phyloP scores from a whole-genome alignment of 2,329 filamentous ascomycete species.

The Fusarium tjaetaba region DNA sequence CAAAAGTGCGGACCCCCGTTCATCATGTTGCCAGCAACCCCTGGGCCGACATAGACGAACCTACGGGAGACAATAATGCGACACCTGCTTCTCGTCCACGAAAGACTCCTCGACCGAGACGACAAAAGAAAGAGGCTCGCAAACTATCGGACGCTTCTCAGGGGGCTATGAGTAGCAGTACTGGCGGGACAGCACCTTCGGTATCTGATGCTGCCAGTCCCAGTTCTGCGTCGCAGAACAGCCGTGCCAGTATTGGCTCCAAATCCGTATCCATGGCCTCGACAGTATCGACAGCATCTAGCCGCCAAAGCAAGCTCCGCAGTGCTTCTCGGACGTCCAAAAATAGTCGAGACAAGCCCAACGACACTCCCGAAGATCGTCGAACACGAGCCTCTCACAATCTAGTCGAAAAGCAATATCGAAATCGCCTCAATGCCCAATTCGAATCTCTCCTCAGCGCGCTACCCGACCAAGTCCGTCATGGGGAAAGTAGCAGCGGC shows the following conservation, averaged over 20 bases:
- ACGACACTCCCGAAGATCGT: slow-evolving; percentile 42
- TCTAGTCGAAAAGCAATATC: slow-evolving; percentile 44
- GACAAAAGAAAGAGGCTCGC: slow-evolving; percentile 32
- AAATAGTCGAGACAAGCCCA: slow-evolving; percentile 40
- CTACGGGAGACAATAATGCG: slow-evolving; percentile 8
- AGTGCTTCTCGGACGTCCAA: slow-evolving; percentile 44
- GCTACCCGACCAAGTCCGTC: slow-evolving; percentile 37
- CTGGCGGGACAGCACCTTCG: slow-evolving; percentile 27
- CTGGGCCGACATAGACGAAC: slow-evolving; percentile 40
- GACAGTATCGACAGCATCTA: slow-evolving; percentile 38
- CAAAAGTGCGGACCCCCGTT: slow-evolving; percentile 40
- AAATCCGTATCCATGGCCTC: slow-evolving; percentile 40
- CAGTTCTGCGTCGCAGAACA: slow-evolving; percentile 39
- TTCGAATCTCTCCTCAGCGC: slow-evolving; percentile 41
- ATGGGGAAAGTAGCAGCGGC: slow-evolving; percentile 6
- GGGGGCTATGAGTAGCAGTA: slow-evolving; percentile 26
- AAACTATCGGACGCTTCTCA: slow-evolving; percentile 34
- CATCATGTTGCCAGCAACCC: slow-evolving; percentile 36
- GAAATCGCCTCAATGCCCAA: slow-evolving; percentile 42
- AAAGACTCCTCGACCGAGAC: slow-evolving; percentile 28
- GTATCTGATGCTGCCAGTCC: slow-evolving; percentile 40
- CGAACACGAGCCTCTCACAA: slow-evolving; percentile 44
- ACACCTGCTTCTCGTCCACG: slow-evolving; percentile 25
- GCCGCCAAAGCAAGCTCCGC: slow-evolving; percentile 41
- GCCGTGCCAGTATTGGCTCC: slow-evolving; percentile 37